A percentile compares a stretch with the other conserved stretches of the same genome.
Conservation (phyloP, 306 rosid genomes). For the Calophaca sinica region DNA sequence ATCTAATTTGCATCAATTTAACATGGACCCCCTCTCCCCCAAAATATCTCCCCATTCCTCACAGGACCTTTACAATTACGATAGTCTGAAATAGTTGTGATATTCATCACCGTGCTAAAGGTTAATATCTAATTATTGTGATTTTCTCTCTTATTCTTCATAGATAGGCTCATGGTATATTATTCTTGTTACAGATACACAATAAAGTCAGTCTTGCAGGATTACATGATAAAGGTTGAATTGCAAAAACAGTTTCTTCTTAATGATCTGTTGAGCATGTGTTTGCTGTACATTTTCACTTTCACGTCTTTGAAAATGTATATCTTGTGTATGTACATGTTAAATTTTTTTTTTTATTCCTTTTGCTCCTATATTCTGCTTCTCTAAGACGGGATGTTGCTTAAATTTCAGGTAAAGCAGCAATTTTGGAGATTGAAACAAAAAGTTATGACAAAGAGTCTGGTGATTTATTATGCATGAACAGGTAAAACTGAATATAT, state of each 20-base stretch:
- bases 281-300: constrained; percentile 38
- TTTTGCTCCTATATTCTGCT: constrained; percentile 18
- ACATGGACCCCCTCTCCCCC: neutral
- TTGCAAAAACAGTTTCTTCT: constrained; percentile 38
- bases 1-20: constrained; percentile 12
- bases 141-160: constrained; percentile 37
- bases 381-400: constrained; percentile 31
- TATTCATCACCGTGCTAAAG: constrained; percentile 14
- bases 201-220: constrained; percentile 81
- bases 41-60: constrained; percentile 24
- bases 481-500: constrained; percentile 61
- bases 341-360: neutral
- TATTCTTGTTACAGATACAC: constrained; percentile 64
- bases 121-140: constrained; percentile 6
- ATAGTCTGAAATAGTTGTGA: constrained; percentile 27
- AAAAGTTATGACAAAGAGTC: constrained; percentile 81
- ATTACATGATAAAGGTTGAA: constrained; percentile 92
- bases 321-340: constrained; percentile 3
- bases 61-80: constrained; percentile 4
- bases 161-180: constrained; percentile 40
- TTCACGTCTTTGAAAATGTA: constrained; percentile 29
- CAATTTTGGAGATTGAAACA: constrained; percentile 89
- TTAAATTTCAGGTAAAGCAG: constrained; percentile 86
- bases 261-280: constrained; percentile 34
- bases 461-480: constrained; percentile 88